These are phyloP conservation scores for Pseudogymnoascus sp. DNA, from an alignment of 2,329 filamentous ascomycete species.

Conservation along the genomic window DNA sequence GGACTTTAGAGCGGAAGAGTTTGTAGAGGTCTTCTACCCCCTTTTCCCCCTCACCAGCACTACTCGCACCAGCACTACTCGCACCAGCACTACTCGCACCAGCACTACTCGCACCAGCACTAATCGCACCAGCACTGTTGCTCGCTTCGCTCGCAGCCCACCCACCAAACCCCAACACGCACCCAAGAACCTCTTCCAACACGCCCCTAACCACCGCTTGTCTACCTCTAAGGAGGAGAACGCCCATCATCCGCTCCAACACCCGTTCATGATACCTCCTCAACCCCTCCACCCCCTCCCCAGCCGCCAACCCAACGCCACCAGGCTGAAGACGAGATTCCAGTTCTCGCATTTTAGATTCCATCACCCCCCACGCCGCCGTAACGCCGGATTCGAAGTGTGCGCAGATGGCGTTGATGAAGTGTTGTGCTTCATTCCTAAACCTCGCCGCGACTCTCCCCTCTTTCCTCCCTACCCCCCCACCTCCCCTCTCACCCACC, in stretches of 20 bases:
- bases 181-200: constrained; percentile 66
- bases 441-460: constrained; percentile 44
- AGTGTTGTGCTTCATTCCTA: constrained; percentile 68
- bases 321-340: constrained; percentile 45
- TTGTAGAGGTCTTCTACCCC: constrained; percentile 47
- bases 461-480: constrained; percentile 27
- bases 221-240: constrained; percentile 62
- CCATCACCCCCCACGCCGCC: constrained; percentile 64
- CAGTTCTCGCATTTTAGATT: constrained; percentile 53
- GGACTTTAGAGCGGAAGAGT: no score
- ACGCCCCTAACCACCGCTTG: constrained; percentile 65
- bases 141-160: constrained; percentile 15
- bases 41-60: constrained; percentile 31
- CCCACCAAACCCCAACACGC: constrained; percentile 64
- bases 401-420: constrained; percentile 61
- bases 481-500: constrained; percentile 21
- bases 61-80: constrained; percentile 30
- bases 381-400: constrained; percentile 75
- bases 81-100: constrained; percentile 31
- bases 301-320: constrained; percentile 30
- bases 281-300: constrained; percentile 55
- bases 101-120: no score
- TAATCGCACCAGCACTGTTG: constrained; percentile 11
- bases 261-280: constrained; percentile 62
- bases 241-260: constrained; percentile 66